A percentile compares a stretch with the other conserved stretches of the same genome.
These are phyloP conservation scores for Chenopodium suecicum DNA, from an alignment of 148 eudicot species.

Conservation along the genomic window DNA sequence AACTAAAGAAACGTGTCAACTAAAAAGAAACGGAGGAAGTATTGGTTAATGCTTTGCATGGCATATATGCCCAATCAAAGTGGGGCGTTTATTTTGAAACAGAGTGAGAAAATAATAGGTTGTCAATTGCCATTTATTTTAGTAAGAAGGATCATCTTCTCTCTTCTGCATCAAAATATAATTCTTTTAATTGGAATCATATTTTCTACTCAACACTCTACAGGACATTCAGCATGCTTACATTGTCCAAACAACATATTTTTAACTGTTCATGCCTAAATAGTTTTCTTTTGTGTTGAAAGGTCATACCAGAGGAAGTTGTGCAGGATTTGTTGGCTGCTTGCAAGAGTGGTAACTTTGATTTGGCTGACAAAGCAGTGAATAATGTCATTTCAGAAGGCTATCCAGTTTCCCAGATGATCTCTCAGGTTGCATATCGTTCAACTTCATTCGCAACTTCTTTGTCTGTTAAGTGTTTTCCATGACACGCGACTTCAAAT, in stretches of 20 bases:
- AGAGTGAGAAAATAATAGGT: not conserved
- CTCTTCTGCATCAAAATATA: not conserved
- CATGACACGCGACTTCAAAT: not conserved
- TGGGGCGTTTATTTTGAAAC: too few species aligned
- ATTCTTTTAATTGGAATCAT: not conserved
- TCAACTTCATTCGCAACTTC: not conserved
- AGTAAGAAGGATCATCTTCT: not conserved
- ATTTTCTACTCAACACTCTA: not conserved
- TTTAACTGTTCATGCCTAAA: not conserved
- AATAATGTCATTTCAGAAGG: conserved; percentile 81
- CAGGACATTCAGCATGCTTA: not conserved
- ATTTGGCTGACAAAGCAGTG: conserved; percentile 79
- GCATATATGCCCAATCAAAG: too few species aligned
- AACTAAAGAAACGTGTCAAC: too few species aligned
- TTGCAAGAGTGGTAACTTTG: conserved; percentile 86
- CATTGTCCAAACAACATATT: not conserved
- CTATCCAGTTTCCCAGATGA: conserved; percentile 89
- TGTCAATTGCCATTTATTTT: not conserved
- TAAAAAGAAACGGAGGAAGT: too few species aligned
- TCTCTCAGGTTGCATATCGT: conserved; percentile 61
- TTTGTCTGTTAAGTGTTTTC: not conserved
- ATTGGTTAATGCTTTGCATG: too few species aligned
- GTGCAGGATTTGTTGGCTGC: conserved; percentile 68
- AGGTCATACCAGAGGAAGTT: conserved; percentile 79
- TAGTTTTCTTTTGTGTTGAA: conserved; percentile 17